Base-by-base conservation (phyloP, 768 basidiomycete genomes). In the Amylocystis lapponica region DNA sequence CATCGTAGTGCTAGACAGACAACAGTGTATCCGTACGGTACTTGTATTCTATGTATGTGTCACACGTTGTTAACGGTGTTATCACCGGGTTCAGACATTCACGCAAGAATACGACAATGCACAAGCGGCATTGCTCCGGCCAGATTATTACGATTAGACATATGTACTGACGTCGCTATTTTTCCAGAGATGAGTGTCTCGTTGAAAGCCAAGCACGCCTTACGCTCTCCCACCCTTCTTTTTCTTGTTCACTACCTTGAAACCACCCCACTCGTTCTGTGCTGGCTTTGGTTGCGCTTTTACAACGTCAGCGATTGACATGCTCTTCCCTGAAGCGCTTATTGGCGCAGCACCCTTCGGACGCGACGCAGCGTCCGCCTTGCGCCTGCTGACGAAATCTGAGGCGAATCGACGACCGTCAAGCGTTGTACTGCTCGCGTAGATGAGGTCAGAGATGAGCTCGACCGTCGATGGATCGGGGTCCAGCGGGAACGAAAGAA, bases 171-270 rank as follows among this genome's bases (percentile, higher is more conserved):
- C n/a, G n/a, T n/a, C n/a, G n/a, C n/a, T n/a, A n/a, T n/a, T n/a
- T n/a, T n/a, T n/a, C n/a, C n/a, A n/a, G n/a, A n/a, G n/a, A n/a
- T n/a, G n/a, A n/a, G n/a, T n/a, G n/a, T n/a, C n/a, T n/a, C n/a
- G n/a, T n/a, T n/a, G n/a, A n/a, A n/a, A n/a, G n/a, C n/a, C n/a
- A n/a, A n/a, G n/a, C n/a, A n/a, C n/a, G n/a, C 20, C 25, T 68
- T 59, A 84, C 35, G 78, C 58, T 54, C 77, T 71, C 22, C 75
- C 75, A 13, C 83, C 76, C 66, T 89, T 90, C 78, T 91, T 96
- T 71, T 94, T 96, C 74, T 94, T 93, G 54, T 92, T 91, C 40
- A 93, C 88, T 5, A 94, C 86, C 66, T 92, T 94, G 72, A 91
- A 92, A 6, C 81, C 82, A 20, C 81, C 80, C 86, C 92, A 94